phyloP scores from a whole-genome alignment of 106 monocot genomes.

The Dendrobium officinale region DNA sequence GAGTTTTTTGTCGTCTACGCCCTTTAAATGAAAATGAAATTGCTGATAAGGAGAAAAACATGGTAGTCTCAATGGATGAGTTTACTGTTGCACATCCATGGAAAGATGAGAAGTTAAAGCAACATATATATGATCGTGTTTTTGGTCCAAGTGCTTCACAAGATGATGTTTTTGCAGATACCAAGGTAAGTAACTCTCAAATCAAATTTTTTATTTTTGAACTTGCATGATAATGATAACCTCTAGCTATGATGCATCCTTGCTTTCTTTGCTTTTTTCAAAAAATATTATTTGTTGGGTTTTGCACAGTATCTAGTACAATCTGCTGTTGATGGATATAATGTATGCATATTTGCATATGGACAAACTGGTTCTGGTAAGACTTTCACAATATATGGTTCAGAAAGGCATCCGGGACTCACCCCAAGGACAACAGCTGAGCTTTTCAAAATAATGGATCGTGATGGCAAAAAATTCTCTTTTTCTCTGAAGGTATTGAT shows the following conservation, averaged over 20 bases:
- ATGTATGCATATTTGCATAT: slow-evolving; percentile 99
- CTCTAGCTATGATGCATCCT: background rate
- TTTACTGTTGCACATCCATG: slow-evolving; percentile 94
- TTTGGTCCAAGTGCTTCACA: slow-evolving; percentile 74
- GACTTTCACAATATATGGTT: slow-evolving; percentile 96
- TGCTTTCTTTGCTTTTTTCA: background rate
- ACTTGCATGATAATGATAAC: background rate
- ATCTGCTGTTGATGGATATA: slow-evolving; percentile 96
- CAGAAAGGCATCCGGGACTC: slow-evolving; percentile 72
- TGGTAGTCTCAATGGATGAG: slow-evolving; percentile 56
- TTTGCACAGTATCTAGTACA: slow-evolving; percentile 86
- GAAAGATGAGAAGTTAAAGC: slow-evolving; percentile 94
- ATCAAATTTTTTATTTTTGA: background rate
- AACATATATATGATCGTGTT: slow-evolving; percentile 92
- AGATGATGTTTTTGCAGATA: slow-evolving; percentile 96
- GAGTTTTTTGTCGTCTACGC: slow-evolving; percentile 88
- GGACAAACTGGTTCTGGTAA: slow-evolving; percentile 99
- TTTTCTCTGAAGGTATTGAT: slow-evolving; percentile 84
- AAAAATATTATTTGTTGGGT: slow-evolving; percentile 2
- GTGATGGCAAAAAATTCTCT: slow-evolving; percentile 76
- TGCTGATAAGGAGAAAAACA: slow-evolving; percentile 43
- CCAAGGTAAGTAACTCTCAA: slow-evolving; percentile 49
- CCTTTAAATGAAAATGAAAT: slow-evolving; percentile 82
- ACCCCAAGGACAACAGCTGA: slow-evolving; percentile 80
- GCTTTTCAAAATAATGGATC: slow-evolving; percentile 81